Conservation (phyloP, 805 yeast species). For the Clavispora carvajalis region DNA sequence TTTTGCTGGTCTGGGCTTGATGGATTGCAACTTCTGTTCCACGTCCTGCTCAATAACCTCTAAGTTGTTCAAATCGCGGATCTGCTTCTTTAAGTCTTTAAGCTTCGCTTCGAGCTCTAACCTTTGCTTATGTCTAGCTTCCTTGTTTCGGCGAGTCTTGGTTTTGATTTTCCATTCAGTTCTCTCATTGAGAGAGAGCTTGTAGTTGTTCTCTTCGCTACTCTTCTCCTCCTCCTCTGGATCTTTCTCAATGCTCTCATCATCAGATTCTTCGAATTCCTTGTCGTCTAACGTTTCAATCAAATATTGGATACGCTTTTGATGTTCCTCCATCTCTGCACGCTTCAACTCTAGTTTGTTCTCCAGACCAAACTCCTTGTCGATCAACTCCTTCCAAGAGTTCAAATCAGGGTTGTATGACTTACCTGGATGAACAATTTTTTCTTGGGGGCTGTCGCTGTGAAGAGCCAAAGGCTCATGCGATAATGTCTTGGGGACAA, state of each 20-base stretch:
- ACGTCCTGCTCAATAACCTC: conserved; percentile 24
- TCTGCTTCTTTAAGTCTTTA: conserved; percentile 54
- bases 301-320: conserved; percentile 56
- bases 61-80: conserved; percentile 48
- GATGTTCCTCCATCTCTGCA: conserved; percentile 55
- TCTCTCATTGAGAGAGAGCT: conserved; percentile 68
- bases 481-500: conserved; percentile 50
- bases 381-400: conserved; percentile 72
- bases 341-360: conserved; percentile 62
- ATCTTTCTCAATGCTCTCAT: conserved; percentile 32
- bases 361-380: conserved; percentile 61
- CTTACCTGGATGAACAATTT: conserved; percentile 75
- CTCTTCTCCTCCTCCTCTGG: conserved; percentile 25
- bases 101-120: conserved; percentile 50
- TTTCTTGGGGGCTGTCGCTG: conserved; percentile 25
- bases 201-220: conserved; percentile 27
- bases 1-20: conserved; percentile 26
- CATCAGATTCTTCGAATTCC: conserved; percentile 40
- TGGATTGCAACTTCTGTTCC: conserved; percentile 24
- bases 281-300: conserved; percentile 58
- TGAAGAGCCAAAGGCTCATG: conserved; percentile 50
- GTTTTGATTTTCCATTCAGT: conserved; percentile 70
- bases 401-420: conserved; percentile 88
- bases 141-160: conserved; percentile 67
- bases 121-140: conserved; percentile 57